These are phyloP conservation scores for Pleurotus eryngii DNA, from an alignment of 768 basidiomycete species.

Conservation along the genomic window DNA sequence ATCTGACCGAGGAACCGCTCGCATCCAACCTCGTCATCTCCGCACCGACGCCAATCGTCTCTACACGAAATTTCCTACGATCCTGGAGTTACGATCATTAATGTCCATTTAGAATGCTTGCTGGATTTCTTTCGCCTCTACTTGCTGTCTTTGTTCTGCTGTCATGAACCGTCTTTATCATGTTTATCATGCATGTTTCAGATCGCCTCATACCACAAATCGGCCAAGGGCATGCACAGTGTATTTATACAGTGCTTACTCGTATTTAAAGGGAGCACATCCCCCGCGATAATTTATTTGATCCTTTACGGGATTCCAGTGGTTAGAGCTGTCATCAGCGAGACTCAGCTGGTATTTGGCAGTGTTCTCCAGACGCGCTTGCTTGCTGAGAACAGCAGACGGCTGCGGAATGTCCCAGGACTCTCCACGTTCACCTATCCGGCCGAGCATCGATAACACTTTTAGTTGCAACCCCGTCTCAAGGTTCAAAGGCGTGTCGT, in stretches of 20 bases:
- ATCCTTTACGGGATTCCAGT: too few species aligned
- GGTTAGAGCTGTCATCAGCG: too few species aligned
- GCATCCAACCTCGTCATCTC: slow-evolving; percentile 16
- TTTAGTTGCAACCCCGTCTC: neutral
- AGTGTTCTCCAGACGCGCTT: too few species aligned
- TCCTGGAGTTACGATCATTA: slow-evolving; percentile 25
- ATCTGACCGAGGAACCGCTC: slow-evolving; percentile 4
- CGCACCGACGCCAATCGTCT: slow-evolving; percentile 30
- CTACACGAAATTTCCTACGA: slow-evolving; percentile 25
- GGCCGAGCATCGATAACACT: slow-evolving; percentile 3
- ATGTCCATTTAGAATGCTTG: neutral
- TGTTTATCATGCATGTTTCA: neutral
- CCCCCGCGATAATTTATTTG: neutral
- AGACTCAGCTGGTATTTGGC: too few species aligned
- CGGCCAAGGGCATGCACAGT: neutral
- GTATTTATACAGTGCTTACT: neutral
- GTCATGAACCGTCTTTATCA: neutral
- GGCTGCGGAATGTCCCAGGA: too few species aligned
- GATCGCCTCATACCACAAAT: neutral
- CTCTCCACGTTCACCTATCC: neutral
- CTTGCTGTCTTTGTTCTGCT: neutral
- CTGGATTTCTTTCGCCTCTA: neutral
- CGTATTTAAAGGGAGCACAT: neutral
- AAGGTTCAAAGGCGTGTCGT: too few species aligned
- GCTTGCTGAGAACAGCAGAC: too few species aligned